phyloP scores from a whole-genome alignment of 768 basidiomycete species.

The Rubroboletus satanas region DNA sequence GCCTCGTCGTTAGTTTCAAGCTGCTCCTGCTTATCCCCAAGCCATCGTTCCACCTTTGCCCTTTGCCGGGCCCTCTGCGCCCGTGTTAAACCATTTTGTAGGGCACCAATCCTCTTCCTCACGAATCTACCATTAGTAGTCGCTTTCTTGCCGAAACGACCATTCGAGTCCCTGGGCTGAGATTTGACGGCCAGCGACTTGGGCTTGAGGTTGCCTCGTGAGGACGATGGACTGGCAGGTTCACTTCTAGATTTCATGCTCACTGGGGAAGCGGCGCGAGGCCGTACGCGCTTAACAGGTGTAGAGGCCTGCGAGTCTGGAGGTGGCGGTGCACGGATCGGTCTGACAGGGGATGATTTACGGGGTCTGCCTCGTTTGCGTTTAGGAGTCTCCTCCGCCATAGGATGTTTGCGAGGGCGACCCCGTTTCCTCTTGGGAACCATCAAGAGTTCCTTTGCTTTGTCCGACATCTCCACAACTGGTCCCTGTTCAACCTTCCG shows the following conservation, averaged over 20 bases:
- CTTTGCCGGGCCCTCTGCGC: constrained; percentile 41
- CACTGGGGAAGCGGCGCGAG: constrained; percentile 16
- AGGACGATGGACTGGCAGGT: constrained; percentile 23
- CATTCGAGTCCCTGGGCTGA: constrained; percentile 62
- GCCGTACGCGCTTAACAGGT: constrained; percentile 9
- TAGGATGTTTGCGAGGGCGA: constrained; percentile 34
- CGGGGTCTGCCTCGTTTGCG: constrained; percentile 36
- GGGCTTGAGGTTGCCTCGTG: constrained; percentile 30
- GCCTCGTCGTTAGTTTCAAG: constrained; percentile 12
- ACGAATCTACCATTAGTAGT: constrained; percentile 43
- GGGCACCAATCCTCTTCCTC: constrained; percentile 31
- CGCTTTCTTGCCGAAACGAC: constrained; percentile 64
- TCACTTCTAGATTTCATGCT: constrained; percentile 23
- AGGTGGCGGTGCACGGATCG: constrained; percentile 9
- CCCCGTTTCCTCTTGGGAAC: constrained; percentile 32
- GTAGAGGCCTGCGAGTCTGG: constrained; percentile 8
- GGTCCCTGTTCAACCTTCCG: constrained; percentile 43
- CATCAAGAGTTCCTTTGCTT: constrained; percentile 33
- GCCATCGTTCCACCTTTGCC: constrained; percentile 39
- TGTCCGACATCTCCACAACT: constrained; percentile 30
- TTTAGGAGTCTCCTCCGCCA: constrained; percentile 29
- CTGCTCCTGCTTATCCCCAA: constrained; percentile 26
- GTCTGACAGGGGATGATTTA: constrained; percentile 24
- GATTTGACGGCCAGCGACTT: constrained; percentile 43
- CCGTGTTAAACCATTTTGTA: constrained; percentile 31